Conservation (phyloP, 2,329 filamentous ascomycete genomes). For the Leptosphaerulina australis region DNA sequence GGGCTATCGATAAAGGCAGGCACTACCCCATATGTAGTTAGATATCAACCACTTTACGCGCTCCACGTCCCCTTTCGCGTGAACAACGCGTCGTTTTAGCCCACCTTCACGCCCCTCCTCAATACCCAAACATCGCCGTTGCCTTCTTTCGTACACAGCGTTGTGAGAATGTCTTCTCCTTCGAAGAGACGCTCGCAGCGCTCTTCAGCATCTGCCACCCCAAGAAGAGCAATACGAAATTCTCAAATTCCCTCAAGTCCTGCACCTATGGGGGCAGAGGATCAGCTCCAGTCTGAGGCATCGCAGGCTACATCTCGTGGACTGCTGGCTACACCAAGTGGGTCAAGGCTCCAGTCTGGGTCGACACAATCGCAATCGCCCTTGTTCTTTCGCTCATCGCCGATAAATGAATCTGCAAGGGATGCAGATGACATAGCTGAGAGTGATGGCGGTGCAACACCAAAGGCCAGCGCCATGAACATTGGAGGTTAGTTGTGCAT, state of each 20-base stretch:
- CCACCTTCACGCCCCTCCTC: conserved; percentile 24
- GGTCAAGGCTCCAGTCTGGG: conserved; percentile 50
- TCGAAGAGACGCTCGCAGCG: conserved; percentile 61
- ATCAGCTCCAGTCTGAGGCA: conserved; percentile 52
- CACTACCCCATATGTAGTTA: conserved; percentile 6
- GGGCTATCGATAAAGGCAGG: conserved; percentile 10
- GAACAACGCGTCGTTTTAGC: conserved; percentile 29
- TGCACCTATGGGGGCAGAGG: conserved; percentile 52
- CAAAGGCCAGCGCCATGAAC: conserved; percentile 66
- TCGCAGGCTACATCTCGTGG: conserved; percentile 48
- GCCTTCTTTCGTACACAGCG: conserved; percentile 11
- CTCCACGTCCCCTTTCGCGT: conserved; percentile 34
- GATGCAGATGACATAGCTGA: conserved; percentile 51
- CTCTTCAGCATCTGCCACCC: conserved; percentile 61
- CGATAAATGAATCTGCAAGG: conserved; percentile 53
- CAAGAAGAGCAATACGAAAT: conserved; percentile 60
- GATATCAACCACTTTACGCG: conserved; percentile 28
- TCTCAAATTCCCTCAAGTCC: conserved; percentile 61
- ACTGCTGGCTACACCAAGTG: conserved; percentile 55
- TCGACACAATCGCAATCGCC: conserved; percentile 77
- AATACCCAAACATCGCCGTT: conserved; percentile 4
- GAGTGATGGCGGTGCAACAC: conserved; percentile 70
- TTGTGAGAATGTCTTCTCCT: conserved; percentile 65
- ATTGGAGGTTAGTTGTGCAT: conserved; percentile 63
- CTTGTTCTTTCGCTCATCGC: conserved; percentile 74